phyloP scores from a whole-genome alignment of 164 flowering plant genomes.

The Aristolochia contorta region DNA sequence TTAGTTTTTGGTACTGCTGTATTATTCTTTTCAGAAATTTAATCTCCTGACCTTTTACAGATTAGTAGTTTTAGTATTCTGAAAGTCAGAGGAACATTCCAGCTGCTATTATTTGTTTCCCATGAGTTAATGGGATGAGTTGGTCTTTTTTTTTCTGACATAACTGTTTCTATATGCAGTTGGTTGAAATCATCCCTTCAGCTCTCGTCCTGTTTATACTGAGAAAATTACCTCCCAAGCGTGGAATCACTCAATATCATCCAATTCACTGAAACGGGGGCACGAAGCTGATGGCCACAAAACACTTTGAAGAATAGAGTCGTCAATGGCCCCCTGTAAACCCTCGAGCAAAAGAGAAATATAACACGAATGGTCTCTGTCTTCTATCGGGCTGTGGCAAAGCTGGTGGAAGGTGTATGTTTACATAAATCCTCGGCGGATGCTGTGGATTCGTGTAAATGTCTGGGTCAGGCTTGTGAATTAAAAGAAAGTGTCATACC shows the following conservation, averaged over 20 bases:
- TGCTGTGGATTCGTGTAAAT: no score
- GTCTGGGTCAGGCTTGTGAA: no score
- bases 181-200: conserved; percentile 87
- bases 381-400: not conserved
- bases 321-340: not conserved
- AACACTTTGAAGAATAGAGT: not conserved
- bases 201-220: conserved; percentile 75
- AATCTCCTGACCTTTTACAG: no score
- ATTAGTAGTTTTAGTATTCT: no score
- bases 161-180: conserved; percentile 23
- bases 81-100: no score
- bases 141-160: no score
- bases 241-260: conserved; percentile 77
- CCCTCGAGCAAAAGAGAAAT: not conserved
- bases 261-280: conserved; percentile 52
- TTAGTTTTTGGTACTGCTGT: no score
- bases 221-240: conserved; percentile 93
- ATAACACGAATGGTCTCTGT: no score
- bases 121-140: no score
- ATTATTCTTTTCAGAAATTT: no score
- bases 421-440: not conserved
- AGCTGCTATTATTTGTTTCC: no score
- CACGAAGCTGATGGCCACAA: not conserved
- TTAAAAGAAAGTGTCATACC: no score
- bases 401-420: conserved; percentile 2